Evolutionary conservation across 345 rosid species (phyloP).

Genomic region (Eucalyptus caleyi): DNA sequence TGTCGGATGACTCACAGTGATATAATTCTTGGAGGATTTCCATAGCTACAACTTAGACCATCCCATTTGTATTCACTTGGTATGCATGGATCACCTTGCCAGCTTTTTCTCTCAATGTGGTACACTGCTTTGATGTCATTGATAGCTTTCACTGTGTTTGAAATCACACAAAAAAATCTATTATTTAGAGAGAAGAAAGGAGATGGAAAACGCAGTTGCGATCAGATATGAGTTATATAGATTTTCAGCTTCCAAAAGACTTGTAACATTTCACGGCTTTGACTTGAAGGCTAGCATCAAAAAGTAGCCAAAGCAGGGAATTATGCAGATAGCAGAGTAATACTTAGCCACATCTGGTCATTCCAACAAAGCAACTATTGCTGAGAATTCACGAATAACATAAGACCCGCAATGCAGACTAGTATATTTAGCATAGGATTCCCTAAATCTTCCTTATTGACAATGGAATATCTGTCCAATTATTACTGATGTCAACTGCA

Average conservation of each 20-base stretch:
- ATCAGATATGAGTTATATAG: neutral
- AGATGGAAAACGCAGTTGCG: accelerated
- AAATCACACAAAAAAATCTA: neutral
- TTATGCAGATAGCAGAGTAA: neutral
- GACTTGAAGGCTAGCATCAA: neutral
- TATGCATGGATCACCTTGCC: conserved; percentile 22
- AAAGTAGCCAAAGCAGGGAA: neutral
- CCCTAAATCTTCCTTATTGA: neutral
- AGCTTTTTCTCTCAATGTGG: neutral
- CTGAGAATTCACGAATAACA: neutral
- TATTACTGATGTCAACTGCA: neutral
- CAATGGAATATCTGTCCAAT: neutral
- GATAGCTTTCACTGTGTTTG: conserved; percentile 21
- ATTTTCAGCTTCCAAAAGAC: neutral
- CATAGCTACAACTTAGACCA: conserved; percentile 2
- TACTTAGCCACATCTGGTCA: neutral
- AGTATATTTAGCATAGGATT: neutral
- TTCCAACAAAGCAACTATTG: neutral
- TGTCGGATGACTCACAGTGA: neutral
- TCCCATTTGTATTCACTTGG: conserved; percentile 2
- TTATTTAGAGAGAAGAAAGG: neutral
- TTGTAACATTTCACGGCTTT: neutral
- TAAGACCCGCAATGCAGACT: neutral
- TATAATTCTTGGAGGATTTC: neutral
- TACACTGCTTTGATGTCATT: neutral